These are phyloP conservation scores for Cordyceps farinosa DNA, from an alignment of 2,329 filamentous ascomycete species.

Conservation along the genomic window DNA sequence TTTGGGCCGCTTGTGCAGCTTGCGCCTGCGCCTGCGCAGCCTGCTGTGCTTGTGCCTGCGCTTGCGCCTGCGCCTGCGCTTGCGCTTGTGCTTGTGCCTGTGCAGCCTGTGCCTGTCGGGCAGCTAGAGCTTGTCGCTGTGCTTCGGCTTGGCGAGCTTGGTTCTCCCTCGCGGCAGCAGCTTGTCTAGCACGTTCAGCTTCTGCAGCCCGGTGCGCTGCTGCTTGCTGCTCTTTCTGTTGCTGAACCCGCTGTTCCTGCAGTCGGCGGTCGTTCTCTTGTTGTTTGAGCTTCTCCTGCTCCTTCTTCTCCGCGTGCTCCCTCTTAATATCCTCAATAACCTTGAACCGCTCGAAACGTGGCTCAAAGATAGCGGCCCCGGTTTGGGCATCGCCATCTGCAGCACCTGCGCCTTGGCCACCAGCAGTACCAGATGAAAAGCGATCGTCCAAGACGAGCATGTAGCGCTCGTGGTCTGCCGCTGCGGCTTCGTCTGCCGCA, in stretches of 20 bases:
- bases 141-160: conserved; percentile 37
- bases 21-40: background rate
- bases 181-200: conserved; percentile 39
- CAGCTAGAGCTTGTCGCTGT: conserved; percentile 33
- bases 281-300: conserved; percentile 69
- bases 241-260: conserved; percentile 42
- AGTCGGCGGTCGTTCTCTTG: conserved; percentile 56
- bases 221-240: conserved; percentile 44
- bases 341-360: conserved; percentile 88
- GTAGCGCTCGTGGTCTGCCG: conserved; percentile 83
- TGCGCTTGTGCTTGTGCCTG: conserved; percentile 28
- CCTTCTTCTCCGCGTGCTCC: conserved; percentile 72
- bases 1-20: conserved; percentile 26
- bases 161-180: conserved; percentile 33
- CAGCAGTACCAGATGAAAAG: conserved; percentile 57
- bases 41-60: conserved; percentile 21
- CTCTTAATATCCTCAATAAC: conserved; percentile 79
- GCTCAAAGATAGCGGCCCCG: conserved; percentile 71
- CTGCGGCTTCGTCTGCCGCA: conserved; percentile 88
- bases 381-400: conserved; percentile 71
- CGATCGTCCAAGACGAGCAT: conserved; percentile 92
- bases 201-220: conserved; percentile 43
- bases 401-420: conserved; percentile 53
- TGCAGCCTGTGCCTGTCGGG: conserved; percentile 28
- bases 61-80: conserved; percentile 28